Base-by-base conservation (phyloP, 2,329 filamentous ascomycete species). In the Verticillium alfalfae region DNA sequence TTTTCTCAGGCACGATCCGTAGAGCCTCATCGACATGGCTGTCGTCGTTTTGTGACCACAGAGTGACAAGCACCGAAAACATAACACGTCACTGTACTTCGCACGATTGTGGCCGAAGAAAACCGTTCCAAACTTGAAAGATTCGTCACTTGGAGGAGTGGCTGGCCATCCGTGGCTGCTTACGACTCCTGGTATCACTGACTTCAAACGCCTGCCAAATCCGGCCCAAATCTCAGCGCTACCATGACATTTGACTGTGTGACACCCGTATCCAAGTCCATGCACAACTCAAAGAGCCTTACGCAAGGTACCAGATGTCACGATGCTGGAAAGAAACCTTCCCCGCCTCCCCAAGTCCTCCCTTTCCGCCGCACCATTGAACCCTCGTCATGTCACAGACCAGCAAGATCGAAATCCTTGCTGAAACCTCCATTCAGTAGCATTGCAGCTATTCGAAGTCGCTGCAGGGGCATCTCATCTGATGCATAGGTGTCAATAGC, bases 391-490 rank as follows among this genome's bases (percentile, higher is more conserved):
- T 34, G 1, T 63, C 73, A 68, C 68, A 83, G 54, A 63, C 70
- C 70, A 57, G 69, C 67, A 13, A 87, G 70, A 63, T 79, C 78
- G 63, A 89, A 88, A 1, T 88, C 84, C 4, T 81, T 85, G 2
- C 70, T 79, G 68, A 90, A 90, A 0, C 88, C 88, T n/a, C 83
- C 81, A 60, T 90, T 88, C 39, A 92, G 69, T 10, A 93, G 73
- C 61, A 89, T 81, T 1, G 83, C 84, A 0, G 88, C 89, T 54
- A 93, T 83, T 55, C 85, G 79, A 60, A 81, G 78, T 31, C 88
- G 80, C 67, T 89, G 87, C 58, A 80, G 72, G 2, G 79, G 76
- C 79, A 91, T 84, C 60, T 89, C 83, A 0, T 70, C 65, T 39
- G 82, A 74, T 1, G 72, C 67, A 62, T 89, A 87, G 3, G 71